A percentile compares a stretch with the other conserved stretches of the same genome.
Evolutionary conservation across 2,329 filamentous ascomycete species (phyloP).

Genomic region (Cyphellophora attinorum): DNA sequence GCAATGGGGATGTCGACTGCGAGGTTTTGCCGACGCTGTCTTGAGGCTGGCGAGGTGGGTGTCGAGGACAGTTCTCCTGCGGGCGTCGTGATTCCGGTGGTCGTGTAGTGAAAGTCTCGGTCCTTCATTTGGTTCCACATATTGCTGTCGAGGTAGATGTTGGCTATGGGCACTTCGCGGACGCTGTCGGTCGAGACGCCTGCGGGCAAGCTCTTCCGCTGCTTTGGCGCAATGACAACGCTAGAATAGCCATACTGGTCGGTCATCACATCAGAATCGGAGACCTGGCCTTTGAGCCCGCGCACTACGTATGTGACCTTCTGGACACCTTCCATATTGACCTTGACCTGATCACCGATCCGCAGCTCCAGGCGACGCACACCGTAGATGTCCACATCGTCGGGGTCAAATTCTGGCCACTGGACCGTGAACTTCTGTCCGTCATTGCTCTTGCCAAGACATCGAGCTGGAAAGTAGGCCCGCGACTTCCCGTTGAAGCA

Average conservation of each 20-base stretch:
- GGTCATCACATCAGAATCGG: constrained; percentile 23
- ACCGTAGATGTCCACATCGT: constrained; percentile 28
- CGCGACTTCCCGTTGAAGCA: constrained; percentile 46
- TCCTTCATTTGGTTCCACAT: constrained; percentile 37
- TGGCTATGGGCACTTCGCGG: constrained; percentile 33
- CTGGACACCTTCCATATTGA: constrained; percentile 32
- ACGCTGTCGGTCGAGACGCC: constrained; percentile 20
- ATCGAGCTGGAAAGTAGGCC: constrained; percentile 53
- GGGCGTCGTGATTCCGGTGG: constrained; percentile 26
- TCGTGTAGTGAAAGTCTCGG: constrained; percentile 23
- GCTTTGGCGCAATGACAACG: constrained; percentile 32
- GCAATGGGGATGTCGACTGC: constrained; percentile 2
- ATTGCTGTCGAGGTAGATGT: constrained; percentile 36
- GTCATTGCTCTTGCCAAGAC: constrained; percentile 35
- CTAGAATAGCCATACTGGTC: constrained; percentile 34
- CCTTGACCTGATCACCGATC: constrained; percentile 36
- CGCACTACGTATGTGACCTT: constrained; percentile 34
- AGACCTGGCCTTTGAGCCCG: constrained; percentile 29
- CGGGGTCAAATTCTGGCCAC: constrained; percentile 33
- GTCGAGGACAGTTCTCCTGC: constrained; percentile 29
- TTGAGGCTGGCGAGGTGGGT: constrained; percentile 39
- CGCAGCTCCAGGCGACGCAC: constrained; percentile 36
- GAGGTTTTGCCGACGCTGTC: constrained; percentile 24
- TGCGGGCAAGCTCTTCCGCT: constrained; percentile 30
- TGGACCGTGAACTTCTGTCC: constrained; percentile 33